phyloP scores from a whole-genome alignment of 176 grass and related monocot species.

The Carex parvula region DNA sequence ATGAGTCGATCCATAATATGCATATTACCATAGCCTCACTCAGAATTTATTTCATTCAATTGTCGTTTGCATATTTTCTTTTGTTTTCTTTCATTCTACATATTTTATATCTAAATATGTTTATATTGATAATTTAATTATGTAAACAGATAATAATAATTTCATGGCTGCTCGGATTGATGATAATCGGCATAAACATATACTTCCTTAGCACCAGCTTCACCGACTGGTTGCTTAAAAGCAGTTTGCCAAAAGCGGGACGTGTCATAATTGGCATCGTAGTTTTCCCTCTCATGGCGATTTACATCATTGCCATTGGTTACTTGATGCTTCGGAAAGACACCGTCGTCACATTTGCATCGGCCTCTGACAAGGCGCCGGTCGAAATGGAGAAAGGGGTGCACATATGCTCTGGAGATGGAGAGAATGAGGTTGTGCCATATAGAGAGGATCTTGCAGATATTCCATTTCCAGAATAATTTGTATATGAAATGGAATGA shows the following conservation, averaged over 20 bases:
- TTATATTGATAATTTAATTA: not conserved
- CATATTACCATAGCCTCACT: too few species aligned
- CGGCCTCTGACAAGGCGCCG: slow-evolving; percentile 27
- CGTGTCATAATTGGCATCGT: slow-evolving; percentile 39
- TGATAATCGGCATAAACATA: slow-evolving; percentile 77
- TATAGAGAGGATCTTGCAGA: slow-evolving; percentile 63
- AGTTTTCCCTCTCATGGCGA: slow-evolving; percentile 56
- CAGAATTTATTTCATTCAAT: not conserved
- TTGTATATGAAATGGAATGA: not conserved
- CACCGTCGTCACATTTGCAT: slow-evolving; percentile 36
- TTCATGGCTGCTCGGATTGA: slow-evolving; percentile 50
- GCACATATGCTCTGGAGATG: not conserved
- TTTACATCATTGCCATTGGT: slow-evolving; percentile 45
- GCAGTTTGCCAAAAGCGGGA: slow-evolving; percentile 42
- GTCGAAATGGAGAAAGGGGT: slow-evolving; percentile 44
- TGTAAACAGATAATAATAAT: slow-evolving; percentile 52
- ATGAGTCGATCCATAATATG: too few species aligned
- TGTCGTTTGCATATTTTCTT: not conserved
- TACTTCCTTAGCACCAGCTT: slow-evolving; percentile 78
- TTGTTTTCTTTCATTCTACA: not conserved
- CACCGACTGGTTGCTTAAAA: slow-evolving; percentile 49
- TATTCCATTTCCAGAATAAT: slow-evolving; percentile 53
- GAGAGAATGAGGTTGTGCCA: slow-evolving; percentile 29
- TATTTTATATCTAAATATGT: not conserved
- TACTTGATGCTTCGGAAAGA: slow-evolving; percentile 71